Evolutionary conservation across 768 basidiomycete species (phyloP), one percentile per base, ranked within the genome.

Genomic region (Phanerochaete sordida): DNA sequence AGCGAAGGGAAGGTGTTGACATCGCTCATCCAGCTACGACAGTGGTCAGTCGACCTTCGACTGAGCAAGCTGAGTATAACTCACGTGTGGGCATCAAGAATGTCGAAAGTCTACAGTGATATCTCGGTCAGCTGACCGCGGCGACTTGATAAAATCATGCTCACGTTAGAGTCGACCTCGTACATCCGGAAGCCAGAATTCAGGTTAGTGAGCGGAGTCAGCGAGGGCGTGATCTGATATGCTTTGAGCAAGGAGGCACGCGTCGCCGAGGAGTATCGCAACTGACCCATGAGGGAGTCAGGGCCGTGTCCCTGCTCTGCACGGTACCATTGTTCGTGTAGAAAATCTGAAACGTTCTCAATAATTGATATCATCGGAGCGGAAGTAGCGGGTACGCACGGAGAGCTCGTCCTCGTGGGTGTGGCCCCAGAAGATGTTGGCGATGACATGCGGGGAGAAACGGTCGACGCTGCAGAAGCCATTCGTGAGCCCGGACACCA

Each of bases 361-460:
- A 16, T 24, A 23, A 13, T 50, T 23, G 47, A 27, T 15, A 44
- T 15, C 13, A n/a, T n/a, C 24, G 35, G 3, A 35, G 30, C 7
- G 8, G 9, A 46, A 2, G 51, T 15, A 12, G 27, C 15, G 26
- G 24, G 35, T 30, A 26, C 77, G 27, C 60, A 87, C 87, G 30
- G 81, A 84, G 43, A 89, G 63, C 71, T 88, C 81, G 70, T 91
- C 89, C 68, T 90, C 86, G 58, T 91, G 88, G 0, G 85, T 83
- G 66, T 91, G 90, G 6, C 90, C 90, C 68, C 78, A 91, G 76
- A 91, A 90, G n/a, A 90, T 83, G 88, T 86, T 86, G 46, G 87
- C 85, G 62, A 90, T 87, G 57, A 90, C 88, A 65, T 90, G 88
- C 30, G 88, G 88, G 8, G 87, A 85, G 71, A 79, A 90, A n/a